Percentiles rank a stretch among this genome's conserved stretches.
These are phyloP conservation scores for Phanerodontia chrysosporium DNA, from an alignment of 768 basidiomycete genomes.

Conservation along the genomic window DNA sequence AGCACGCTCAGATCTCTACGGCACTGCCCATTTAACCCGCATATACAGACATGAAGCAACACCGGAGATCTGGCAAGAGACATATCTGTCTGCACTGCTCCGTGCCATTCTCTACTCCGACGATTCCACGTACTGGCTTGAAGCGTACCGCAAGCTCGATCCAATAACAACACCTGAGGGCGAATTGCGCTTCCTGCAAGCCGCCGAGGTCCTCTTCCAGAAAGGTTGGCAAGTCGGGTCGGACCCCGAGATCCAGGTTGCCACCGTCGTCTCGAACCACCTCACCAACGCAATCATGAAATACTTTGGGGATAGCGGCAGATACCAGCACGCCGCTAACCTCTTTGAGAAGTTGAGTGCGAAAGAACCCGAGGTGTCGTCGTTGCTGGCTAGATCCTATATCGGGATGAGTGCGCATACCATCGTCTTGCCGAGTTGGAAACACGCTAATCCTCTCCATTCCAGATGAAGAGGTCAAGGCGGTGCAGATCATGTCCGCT, in stretches of 20 bases:
- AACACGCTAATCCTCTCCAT: not conserved
- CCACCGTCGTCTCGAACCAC: slow-evolving; percentile 85
- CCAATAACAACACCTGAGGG: slow-evolving; percentile 88
- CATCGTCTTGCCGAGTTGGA: not conserved
- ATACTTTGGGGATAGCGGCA: slow-evolving; percentile 90
- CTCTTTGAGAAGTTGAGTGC: slow-evolving; percentile 86
- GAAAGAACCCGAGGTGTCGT: slow-evolving; percentile 87
- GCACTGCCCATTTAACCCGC: not conserved
- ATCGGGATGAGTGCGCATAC: slow-evolving; percentile 89
- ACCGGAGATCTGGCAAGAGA: slow-evolving; percentile 93
- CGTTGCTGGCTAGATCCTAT: slow-evolving; percentile 83
- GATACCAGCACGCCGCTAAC: slow-evolving; percentile 85
- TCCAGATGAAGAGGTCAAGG: slow-evolving; percentile 83
- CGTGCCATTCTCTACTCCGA: slow-evolving; percentile 94
- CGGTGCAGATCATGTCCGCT: slow-evolving; percentile 85
- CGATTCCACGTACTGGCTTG: slow-evolving; percentile 85
- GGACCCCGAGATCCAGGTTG: slow-evolving; percentile 98
- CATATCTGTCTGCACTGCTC: slow-evolving; percentile 89
- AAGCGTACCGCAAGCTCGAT: slow-evolving; percentile 93
- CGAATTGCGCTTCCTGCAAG: slow-evolving; percentile 86
- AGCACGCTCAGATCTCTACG: slow-evolving; percentile 6
- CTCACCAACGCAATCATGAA: slow-evolving; percentile 58
- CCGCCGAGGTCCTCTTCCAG: slow-evolving; percentile 82
- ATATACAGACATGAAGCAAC: slow-evolving; percentile 78
- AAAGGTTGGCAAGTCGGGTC: slow-evolving; percentile 99